Conservation (phyloP, 148 eudicot species). For the Bassia scoparia region DNA sequence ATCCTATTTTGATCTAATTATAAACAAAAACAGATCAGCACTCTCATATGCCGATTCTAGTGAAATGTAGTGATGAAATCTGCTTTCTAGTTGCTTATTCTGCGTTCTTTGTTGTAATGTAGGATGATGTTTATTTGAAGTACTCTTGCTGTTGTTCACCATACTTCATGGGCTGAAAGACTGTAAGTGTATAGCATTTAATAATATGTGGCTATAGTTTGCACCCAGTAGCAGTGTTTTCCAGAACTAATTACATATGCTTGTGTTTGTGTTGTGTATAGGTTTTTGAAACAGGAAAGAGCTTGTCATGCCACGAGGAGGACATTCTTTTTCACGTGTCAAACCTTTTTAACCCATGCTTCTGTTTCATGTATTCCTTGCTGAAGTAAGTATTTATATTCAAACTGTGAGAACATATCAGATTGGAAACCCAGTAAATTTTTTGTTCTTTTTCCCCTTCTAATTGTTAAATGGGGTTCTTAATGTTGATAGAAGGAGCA, state of each 20-base stretch:
- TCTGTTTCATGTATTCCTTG: slow-evolving; percentile 72
- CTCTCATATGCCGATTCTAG: too few species aligned
- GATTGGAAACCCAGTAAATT: background rate
- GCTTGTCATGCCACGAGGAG: slow-evolving; percentile 37
- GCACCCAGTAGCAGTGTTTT: background rate
- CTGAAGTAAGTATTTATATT: slow-evolving; percentile 50
- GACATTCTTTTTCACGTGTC: slow-evolving; percentile 44
- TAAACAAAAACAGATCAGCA: too few species aligned
- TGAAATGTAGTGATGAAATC: background rate
- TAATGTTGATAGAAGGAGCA: background rate
- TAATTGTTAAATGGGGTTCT: background rate
- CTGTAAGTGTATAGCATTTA: slow-evolving; percentile 36
- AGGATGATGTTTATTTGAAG: slow-evolving; percentile 89
- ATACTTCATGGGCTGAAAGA: slow-evolving; percentile 32
- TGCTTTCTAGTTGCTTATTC: slow-evolving; percentile 21
- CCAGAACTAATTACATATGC: background rate
- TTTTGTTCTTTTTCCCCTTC: slow-evolving; percentile 8
- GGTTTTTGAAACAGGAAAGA: slow-evolving; percentile 32
- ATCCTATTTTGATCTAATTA: too few species aligned
- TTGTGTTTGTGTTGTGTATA: slow-evolving; percentile 24
- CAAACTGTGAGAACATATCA: background rate
- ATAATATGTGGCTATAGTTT: background rate
- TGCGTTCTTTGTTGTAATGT: slow-evolving; percentile 15
- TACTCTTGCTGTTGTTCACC: slow-evolving; percentile 62
- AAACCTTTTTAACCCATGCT: slow-evolving; percentile 65